Evolutionary conservation across 805 yeast species (phyloP).

Genomic region (Torulaspora microellipsoides): DNA sequence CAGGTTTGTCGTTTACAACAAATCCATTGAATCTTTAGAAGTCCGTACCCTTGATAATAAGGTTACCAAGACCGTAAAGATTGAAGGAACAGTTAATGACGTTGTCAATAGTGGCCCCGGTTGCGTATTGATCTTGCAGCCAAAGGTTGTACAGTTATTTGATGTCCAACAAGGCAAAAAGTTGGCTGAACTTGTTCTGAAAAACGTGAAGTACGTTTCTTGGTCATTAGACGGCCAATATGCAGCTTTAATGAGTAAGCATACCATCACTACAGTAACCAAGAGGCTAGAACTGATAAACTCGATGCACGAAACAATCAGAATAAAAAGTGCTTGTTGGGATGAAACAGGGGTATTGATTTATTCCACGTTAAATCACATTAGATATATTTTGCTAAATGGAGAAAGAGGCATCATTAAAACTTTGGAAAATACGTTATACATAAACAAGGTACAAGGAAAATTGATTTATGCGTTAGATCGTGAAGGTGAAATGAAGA

Average conservation of each 20-base stretch:
- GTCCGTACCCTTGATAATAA: constrained; percentile 80
- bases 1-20: constrained; percentile 79
- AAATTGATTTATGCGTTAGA: constrained; percentile 72
- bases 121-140: constrained; percentile 67
- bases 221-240: constrained; percentile 89
- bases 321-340: constrained; percentile 97
- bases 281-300: constrained; percentile 72
- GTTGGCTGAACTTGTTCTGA: constrained; percentile 60
- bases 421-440: constrained; percentile 84
- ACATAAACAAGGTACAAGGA: constrained; percentile 68
- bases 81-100: constrained; percentile 64
- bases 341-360: constrained; percentile 88
- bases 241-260: constrained; percentile 85
- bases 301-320: constrained; percentile 90
- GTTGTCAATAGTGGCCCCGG: constrained; percentile 81
- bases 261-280: constrained; percentile 83
- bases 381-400: constrained; percentile 86
- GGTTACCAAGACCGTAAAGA: constrained; percentile 72
- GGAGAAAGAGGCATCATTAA: constrained; percentile 95
- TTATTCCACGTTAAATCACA: constrained; percentile 92
- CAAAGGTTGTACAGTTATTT: constrained; percentile 67
- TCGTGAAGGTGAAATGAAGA: constrained; percentile 81
- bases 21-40: constrained; percentile 60
- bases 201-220: constrained; percentile 78
- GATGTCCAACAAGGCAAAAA: constrained; percentile 92